Percentiles rank a stretch among this genome's conserved stretches.
These are phyloP conservation scores for Scutellaria barbata DNA, from an alignment of 257 asterid genomes.

Conservation along the genomic window DNA sequence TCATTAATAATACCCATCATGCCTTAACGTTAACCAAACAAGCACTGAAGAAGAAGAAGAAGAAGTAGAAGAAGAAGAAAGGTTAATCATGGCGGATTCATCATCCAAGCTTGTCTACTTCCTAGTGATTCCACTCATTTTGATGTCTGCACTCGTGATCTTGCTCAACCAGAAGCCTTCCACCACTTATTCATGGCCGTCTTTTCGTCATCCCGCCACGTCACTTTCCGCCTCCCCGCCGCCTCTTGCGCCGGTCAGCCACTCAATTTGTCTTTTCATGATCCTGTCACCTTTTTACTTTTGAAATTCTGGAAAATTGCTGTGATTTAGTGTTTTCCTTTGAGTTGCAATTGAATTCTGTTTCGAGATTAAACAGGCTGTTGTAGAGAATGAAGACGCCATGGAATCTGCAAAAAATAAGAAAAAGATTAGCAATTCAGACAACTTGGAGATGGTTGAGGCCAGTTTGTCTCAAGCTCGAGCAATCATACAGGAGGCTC, in stretches of 20 bases:
- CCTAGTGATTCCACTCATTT: conserved; percentile 47
- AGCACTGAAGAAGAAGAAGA: background rate
- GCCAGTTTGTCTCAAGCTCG: conserved; percentile 56
- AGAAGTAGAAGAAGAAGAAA: background rate
- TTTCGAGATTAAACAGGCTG: conserved; percentile 21
- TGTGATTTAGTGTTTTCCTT: background rate
- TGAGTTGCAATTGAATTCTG: background rate
- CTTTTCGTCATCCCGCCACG: background rate
- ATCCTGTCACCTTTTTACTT: background rate
- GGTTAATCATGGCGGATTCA: conserved; percentile 39
- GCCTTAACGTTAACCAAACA: background rate
- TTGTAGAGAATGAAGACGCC: conserved; percentile 6
- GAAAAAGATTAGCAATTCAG: conserved; percentile 33
- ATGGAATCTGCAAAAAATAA: background rate
- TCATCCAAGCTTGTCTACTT: conserved; percentile 47
- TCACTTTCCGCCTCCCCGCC: conserved; percentile 28
- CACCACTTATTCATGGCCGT: conserved; percentile 24
- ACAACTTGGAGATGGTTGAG: conserved; percentile 52
- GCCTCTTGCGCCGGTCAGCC: conserved; percentile 35
- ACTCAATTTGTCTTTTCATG: background rate
- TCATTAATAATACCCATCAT: background rate
- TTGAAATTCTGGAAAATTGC: background rate
- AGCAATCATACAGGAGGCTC: conserved; percentile 45
- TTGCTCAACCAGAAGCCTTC: conserved; percentile 43
- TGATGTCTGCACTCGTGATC: conserved; percentile 43